Evolutionary conservation across 108 stramenopile genomes (phyloP).

Genomic region (Pseudonitzschia delicatissima): DNA sequence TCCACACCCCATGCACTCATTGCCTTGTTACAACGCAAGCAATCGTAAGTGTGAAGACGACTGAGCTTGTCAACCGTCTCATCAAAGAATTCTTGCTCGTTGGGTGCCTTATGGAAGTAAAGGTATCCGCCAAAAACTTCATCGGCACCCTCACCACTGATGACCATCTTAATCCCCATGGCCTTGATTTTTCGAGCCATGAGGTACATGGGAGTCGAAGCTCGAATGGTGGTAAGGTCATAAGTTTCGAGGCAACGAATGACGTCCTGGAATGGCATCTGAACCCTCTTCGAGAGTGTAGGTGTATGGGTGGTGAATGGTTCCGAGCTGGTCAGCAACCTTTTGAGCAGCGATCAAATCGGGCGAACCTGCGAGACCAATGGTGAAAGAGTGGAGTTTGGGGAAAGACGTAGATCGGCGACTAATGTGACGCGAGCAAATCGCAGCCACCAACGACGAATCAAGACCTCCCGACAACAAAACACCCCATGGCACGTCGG

Average conservation of each 20-base stretch:
- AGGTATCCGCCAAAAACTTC: constrained; percentile 98
- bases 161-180: constrained; percentile 99
- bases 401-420: constrained; percentile 79
- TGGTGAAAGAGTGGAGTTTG: constrained; percentile 95
- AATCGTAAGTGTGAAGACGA: constrained; percentile 96
- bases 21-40: constrained; percentile 97
- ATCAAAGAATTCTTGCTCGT: constrained; percentile 93
- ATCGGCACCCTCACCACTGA: constrained; percentile 97
- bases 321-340: constrained; percentile 94
- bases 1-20: constrained; percentile 99
- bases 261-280: constrained; percentile 95
- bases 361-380: constrained; percentile 90
- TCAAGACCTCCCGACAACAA: constrained; percentile 96
- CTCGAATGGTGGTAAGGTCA: constrained; percentile 96
- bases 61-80: constrained; percentile 95
- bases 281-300: constrained; percentile 97
- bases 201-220: constrained; percentile 97
- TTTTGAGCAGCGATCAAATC: constrained; percentile 93
- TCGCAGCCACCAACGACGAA: constrained; percentile 93
- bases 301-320: constrained; percentile 95
- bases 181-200: constrained; percentile 99
- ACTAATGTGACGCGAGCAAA: constrained; percentile 87
- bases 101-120: constrained; percentile 99
- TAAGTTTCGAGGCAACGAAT: constrained; percentile 95
- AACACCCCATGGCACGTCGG: constrained; percentile 99